A percentile compares a stretch with the other conserved stretches of the same genome.
Evolutionary conservation across 2,329 filamentous ascomycete genomes (phyloP).

Genomic region (Epichloe brachyelytri): DNA sequence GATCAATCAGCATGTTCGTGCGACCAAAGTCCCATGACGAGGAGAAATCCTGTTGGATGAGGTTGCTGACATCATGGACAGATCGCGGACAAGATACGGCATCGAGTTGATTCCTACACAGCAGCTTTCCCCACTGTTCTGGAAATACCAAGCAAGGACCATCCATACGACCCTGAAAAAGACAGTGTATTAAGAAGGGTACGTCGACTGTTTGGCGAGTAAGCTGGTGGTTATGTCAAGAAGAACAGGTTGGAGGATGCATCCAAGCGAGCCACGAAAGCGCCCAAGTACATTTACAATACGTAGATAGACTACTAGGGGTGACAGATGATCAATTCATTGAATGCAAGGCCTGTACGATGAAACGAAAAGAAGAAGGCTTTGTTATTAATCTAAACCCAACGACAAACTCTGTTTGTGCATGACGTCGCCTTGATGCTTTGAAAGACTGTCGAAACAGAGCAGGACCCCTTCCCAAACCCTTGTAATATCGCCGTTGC

Average conservation of each 20-base stretch:
- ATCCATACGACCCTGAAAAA: slow-evolving; percentile 97
- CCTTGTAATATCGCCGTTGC: not conserved
- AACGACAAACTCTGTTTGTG: not conserved
- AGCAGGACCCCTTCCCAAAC: not conserved
- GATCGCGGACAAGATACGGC: slow-evolving; percentile 89
- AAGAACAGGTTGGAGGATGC: not conserved
- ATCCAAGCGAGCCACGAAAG: not conserved
- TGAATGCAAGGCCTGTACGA: not conserved
- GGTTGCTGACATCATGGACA: slow-evolving; percentile 23
- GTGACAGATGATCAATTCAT: not conserved
- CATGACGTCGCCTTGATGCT: not conserved
- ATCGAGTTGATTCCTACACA: slow-evolving; percentile 81
- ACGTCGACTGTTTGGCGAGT: slow-evolving; percentile 54
- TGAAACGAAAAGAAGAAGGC: not conserved
- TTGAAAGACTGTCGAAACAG: not conserved
- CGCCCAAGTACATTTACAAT: not conserved
- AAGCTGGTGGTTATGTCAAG: slow-evolving; percentile 13
- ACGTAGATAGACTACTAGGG: not conserved
- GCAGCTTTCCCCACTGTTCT: slow-evolving; percentile 92
- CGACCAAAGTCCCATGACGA: not conserved
- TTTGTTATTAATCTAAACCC: not conserved
- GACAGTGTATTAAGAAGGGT: slow-evolving; percentile 93
- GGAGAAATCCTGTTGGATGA: not conserved
- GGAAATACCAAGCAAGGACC: slow-evolving; percentile 97
- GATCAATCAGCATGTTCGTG: slow-evolving; percentile 89